A percentile compares a stretch with the other conserved stretches of the same genome.
Conservation (phyloP, 257 asterid species). For the Fraxinus pennsylvanica region DNA sequence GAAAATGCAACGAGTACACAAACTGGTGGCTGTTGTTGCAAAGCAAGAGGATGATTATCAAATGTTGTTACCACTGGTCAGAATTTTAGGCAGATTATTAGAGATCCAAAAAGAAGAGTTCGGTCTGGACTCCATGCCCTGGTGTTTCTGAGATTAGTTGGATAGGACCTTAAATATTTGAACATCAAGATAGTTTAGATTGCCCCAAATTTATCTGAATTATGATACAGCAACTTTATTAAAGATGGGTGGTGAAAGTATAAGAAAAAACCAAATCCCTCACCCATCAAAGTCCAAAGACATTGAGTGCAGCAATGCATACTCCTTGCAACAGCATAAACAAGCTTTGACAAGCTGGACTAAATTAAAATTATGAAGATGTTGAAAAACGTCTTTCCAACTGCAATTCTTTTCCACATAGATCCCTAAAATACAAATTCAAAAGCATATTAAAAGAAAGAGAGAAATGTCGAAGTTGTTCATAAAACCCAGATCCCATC, state of each 20-base stretch:
- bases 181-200: no score
- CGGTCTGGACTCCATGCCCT: no score
- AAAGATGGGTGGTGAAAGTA: background rate
- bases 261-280: background rate
- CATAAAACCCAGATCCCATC: conserved; percentile 30
- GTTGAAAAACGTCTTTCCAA: conserved; percentile 9
- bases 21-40: no score
- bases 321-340: background rate
- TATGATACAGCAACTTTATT: background rate
- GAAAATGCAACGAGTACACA: no score
- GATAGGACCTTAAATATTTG: no score
- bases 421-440: conserved; percentile 19
- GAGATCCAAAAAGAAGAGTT: no score
- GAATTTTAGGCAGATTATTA: background rate
- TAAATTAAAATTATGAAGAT: background rate
- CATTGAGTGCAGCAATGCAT: background rate
- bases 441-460: conserved; percentile 10
- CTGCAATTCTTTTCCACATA: conserved; percentile 19
- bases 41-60: no score
- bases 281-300: background rate
- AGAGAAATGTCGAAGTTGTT: conserved; percentile 22
- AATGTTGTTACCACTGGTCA: background rate
- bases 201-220: background rate
- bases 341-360: background rate
- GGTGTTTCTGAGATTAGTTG: no score